A percentile compares a stretch with the other conserved stretches of the same genome.
Evolutionary conservation across 2,329 filamentous ascomycete species (phyloP).

Genomic region (Cryphonectria naterciae): DNA sequence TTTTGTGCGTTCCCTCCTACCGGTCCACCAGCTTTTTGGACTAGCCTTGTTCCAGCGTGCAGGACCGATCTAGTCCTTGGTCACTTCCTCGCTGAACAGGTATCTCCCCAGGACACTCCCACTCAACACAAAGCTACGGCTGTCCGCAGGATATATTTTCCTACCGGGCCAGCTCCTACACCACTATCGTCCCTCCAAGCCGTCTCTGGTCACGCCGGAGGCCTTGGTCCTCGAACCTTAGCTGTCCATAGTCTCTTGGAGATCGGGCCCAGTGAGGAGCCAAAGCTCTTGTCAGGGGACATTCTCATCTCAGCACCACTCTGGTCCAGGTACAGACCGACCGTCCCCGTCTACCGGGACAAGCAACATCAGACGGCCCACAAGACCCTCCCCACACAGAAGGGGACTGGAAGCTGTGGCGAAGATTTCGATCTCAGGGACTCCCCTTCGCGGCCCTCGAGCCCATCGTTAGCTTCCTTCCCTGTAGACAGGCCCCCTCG

Average conservation of each 20-base stretch:
- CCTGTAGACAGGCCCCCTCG: neutral
- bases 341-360: slow-evolving; percentile 15
- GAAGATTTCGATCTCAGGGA: slow-evolving; percentile 6
- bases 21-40: slow-evolving; percentile 8
- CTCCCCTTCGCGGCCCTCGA: slow-evolving; percentile 9
- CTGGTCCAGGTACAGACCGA: slow-evolving; percentile 10
- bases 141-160: neutral
- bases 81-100: slow-evolving; percentile 8
- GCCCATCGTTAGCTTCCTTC: slow-evolving; percentile 2
- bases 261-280: neutral
- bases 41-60: slow-evolving; percentile 21
- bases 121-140: slow-evolving; percentile 5
- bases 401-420: slow-evolving; percentile 14
- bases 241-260: neutral
- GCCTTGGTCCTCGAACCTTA: neutral
- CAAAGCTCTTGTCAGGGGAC: neutral
- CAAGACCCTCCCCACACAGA: slow-evolving; percentile 8
- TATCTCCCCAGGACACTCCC: slow-evolving; percentile 2
- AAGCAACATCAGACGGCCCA: slow-evolving; percentile 19
- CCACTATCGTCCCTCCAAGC: neutral
- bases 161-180: neutral
- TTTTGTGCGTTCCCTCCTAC: slow-evolving; percentile 16
- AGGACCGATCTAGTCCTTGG: slow-evolving; percentile 13
- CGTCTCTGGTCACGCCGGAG: neutral
- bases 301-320: slow-evolving; percentile 1